Conservation (phyloP, 371 early-diverging fungal species). For the Zancudomyces culisetae region DNA sequence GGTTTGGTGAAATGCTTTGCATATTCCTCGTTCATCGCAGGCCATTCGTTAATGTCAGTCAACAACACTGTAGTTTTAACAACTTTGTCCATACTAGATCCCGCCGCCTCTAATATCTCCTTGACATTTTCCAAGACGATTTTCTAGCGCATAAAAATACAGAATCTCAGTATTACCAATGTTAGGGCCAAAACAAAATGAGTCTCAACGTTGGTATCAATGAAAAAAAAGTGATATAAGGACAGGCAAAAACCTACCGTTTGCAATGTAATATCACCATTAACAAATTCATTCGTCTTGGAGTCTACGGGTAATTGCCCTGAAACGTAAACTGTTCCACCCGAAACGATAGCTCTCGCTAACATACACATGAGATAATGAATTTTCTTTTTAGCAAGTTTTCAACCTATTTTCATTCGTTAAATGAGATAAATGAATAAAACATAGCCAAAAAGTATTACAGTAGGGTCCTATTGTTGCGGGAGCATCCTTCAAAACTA, state of each 20-base stretch:
- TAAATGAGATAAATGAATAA: no score
- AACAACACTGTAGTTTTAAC: constrained; percentile 87
- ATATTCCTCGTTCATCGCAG: constrained; percentile 67
- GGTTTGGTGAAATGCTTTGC: constrained; percentile 39
- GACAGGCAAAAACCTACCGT: background rate
- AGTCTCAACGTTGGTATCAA: background rate
- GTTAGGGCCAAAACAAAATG: background rate
- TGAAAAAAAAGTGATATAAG: background rate
- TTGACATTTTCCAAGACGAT: constrained; percentile 42
- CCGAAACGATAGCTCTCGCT: background rate
- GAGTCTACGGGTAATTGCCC: background rate
- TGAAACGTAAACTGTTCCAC: background rate
- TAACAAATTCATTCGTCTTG: constrained; percentile 7
- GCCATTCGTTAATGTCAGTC: constrained; percentile 75
- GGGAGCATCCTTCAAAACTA: background rate
- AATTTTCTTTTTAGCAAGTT: no score
- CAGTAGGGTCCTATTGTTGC: background rate
- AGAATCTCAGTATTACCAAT: background rate
- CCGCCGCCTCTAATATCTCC: constrained; percentile 54
- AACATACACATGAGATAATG: no score
- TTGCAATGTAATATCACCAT: background rate
- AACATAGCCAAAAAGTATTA: no score
- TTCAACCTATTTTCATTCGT: no score
- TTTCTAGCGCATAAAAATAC: background rate
- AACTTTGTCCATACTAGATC: constrained; percentile 50